A percentile compares a stretch with the other conserved stretches of the same genome.
Evolutionary conservation across 305 asterid species (phyloP).

Genomic region (Fraxinus latifolia): DNA sequence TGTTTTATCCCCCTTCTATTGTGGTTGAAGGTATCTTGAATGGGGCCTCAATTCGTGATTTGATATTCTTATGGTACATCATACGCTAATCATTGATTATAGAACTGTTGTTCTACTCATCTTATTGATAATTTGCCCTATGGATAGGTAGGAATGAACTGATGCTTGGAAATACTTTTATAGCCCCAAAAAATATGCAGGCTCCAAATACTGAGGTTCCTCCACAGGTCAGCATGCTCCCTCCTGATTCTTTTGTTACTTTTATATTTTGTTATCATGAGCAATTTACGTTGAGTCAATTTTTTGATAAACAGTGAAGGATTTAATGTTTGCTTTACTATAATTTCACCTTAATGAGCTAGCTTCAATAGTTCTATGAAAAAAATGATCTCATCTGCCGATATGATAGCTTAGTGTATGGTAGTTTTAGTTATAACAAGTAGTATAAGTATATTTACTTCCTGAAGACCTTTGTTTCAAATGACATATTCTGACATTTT

Average conservation of each 20-base stretch:
- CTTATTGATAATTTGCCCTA: slow-evolving; percentile 20
- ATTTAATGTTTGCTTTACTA: neutral
- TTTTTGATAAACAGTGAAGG: slow-evolving; percentile 7
- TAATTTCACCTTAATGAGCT: neutral
- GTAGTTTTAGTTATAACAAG: slow-evolving; percentile 9
- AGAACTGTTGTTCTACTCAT: slow-evolving; percentile 1
- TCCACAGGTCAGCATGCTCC: slow-evolving; percentile 61
- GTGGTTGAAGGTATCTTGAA: neutral
- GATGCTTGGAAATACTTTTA: slow-evolving; percentile 80
- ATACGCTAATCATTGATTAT: neutral
- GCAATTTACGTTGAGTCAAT: neutral
- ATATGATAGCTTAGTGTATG: neutral
- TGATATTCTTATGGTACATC: neutral
- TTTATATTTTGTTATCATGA: neutral
- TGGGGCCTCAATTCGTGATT: neutral
- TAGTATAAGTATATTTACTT: neutral
- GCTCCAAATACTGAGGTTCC: slow-evolving; percentile 72
- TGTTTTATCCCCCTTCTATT: neutral
- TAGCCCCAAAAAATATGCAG: slow-evolving; percentile 41
- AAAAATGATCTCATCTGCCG: slow-evolving; percentile 21
- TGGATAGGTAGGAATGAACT: slow-evolving; percentile 78
- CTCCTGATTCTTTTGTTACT: neutral
- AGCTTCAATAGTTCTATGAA: neutral
- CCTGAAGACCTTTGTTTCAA: neutral
- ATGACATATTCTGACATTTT: neutral